Evolutionary conservation across 495 filamentous ascomycete species (phyloP), one percentile per base, ranked within the genome.

Genomic region (Aspergillus kassunensis): DNA sequence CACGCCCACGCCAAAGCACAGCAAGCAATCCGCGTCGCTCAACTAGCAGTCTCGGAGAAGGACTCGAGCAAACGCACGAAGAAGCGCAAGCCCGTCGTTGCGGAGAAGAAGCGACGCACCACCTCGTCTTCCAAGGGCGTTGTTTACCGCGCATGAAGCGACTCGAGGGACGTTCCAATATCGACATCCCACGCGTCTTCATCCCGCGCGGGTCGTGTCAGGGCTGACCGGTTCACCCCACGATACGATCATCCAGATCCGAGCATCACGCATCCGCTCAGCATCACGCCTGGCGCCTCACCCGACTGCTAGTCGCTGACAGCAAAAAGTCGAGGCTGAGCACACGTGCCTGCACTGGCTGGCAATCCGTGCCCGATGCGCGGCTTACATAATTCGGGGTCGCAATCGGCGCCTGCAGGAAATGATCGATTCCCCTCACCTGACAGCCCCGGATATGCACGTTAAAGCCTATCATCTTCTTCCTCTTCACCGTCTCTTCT

Each of bases 1-100:
- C 69, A 76, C 15, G 73, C 73, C 41, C 70, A 74, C 50, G 73
- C 73, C 2, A 68, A 68, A 33, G 73, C 73, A 2, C 69, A 71
- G 34, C 70, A 73, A 43, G 70, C 67, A n/a, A 25, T 74, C 23
- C 68, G 71, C 29, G 54, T 67, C n/a, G 53, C 66, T 4, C 69
- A 76, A 57, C 41, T 66, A 40, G 55, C 63, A 3, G 55, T 65
- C n/a, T 54, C 54, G 15, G 72, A 73, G 56, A 66, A 66, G 49
- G 65, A 66, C 23, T 64, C 54, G 44, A 49, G 60, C 33, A 75
- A 73, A 62, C 66, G 57, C 57, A 70, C 19, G 1, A 46, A 64
- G 64, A 75, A 73, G 60, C 72, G 70, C 53, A 67, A 66, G 35
- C 59, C 60, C 9, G 54, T 65, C 12, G 60, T 65, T 6, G 57